Evolutionary conservation across 257 asterid species (phyloP), one percentile per base, ranked within the genome.

Genomic region (Solanum virginianum): DNA sequence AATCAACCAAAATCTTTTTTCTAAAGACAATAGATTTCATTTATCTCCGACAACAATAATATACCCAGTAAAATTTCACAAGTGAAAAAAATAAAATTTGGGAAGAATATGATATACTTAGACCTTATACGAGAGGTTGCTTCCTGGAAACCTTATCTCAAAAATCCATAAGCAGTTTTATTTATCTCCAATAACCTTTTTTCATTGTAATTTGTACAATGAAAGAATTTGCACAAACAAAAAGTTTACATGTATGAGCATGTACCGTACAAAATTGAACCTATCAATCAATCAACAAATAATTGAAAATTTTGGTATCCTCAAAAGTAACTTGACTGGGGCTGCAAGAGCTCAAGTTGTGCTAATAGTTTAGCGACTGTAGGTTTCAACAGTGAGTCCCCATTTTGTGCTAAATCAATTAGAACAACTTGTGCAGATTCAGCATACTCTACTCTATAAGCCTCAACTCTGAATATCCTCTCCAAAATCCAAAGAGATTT

Each of bases 401-500:
- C 96, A 87, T 88, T 90, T 68, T 92, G 97, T 81, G 95, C 96
- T 83, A 94, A 84, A 91, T 93, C 96, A 89, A 94, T 90, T 3
- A 95, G 91, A 87, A 94, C 90, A 36, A 82, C 89, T 85, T 91
- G 88, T 53, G 98, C 98, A 71, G 86, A 89, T 80, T 91, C 93
- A 47, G 92, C 93, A 85, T 90, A 89, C 86, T 89, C 83, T 45
- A 26, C 89, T 90, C 95, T 91, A 57, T 89, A 84, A 43, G 79
- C 89, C 68, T 93, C 97, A 22, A 91, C 86, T 80, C 92, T 90
- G 32, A 96, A 91, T 24, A 93, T 47, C 80, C 92, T 92, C 71
- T 95, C 98, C 91, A 96, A 84, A 74, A 94, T 92, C 98, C 97
- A 92, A 22, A 94, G 88, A 0, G 92, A 93, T 81, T 84, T 93